A percentile compares a stretch with the other conserved stretches of the same genome.
Evolutionary conservation across 805 yeast species (phyloP).

Genomic region (Sugiyamaella floridensis): DNA sequence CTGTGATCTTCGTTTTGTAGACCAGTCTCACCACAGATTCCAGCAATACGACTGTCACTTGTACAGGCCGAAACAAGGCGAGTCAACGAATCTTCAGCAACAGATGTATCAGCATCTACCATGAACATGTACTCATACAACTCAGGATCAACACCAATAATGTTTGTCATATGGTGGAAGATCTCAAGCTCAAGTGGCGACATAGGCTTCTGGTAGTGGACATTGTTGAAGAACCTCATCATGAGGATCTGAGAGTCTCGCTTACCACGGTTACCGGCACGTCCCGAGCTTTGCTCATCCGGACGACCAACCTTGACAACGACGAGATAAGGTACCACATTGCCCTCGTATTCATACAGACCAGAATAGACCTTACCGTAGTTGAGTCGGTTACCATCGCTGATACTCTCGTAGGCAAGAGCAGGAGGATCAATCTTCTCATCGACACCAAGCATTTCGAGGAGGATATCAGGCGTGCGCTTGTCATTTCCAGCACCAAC

Average conservation of each 20-base stretch:
- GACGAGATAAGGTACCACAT: slow-evolving; percentile 46
- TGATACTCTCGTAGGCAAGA: slow-evolving; percentile 50
- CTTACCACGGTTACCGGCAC: slow-evolving; percentile 59
- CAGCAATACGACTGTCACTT: slow-evolving; percentile 52
- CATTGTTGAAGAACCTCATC: slow-evolving; percentile 53
- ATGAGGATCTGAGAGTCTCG: slow-evolving; percentile 56
- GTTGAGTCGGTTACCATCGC: slow-evolving; percentile 55
- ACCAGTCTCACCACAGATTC: slow-evolving; percentile 58
- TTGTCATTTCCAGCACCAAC: slow-evolving; percentile 54
- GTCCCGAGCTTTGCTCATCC: slow-evolving; percentile 34
- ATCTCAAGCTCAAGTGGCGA: slow-evolving; percentile 49
- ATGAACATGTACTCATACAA: slow-evolving; percentile 48
- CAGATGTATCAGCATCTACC: slow-evolving; percentile 61
- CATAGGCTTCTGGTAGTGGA: slow-evolving; percentile 55
- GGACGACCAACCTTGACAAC: slow-evolving; percentile 54
- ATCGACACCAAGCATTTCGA: slow-evolving; percentile 40
- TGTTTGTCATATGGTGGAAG: slow-evolving; percentile 47
- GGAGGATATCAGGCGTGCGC: slow-evolving; percentile 49
- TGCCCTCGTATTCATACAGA: slow-evolving; percentile 49
- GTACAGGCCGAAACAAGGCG: slow-evolving; percentile 53
- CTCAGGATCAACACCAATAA: slow-evolving; percentile 57
- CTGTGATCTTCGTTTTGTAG: slow-evolving; percentile 47
- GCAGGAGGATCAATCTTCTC: slow-evolving; percentile 45
- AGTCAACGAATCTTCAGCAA: slow-evolving; percentile 46
- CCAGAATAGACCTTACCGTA: slow-evolving; percentile 61